phyloP scores from a whole-genome alignment of 1,139 yeast species.

The Yamadazyma songkhlaensis region DNA sequence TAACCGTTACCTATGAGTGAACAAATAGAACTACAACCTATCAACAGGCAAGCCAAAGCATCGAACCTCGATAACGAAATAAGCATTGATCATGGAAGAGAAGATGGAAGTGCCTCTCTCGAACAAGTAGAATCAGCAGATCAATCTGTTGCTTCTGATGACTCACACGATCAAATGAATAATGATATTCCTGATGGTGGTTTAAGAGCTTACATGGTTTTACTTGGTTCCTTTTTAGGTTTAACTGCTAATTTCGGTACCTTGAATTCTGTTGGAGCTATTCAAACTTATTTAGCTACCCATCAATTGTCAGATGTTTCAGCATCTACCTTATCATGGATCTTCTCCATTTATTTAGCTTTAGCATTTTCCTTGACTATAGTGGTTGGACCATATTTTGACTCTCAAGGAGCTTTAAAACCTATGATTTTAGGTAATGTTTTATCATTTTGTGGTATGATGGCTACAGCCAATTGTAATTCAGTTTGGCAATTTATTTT shows the following conservation, averaged over 20 bases:
- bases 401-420: conserved; percentile 43
- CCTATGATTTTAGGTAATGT: conserved; percentile 45
- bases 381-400: conserved; percentile 44
- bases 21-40: too few species aligned
- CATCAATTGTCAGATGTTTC: conserved; percentile 47
- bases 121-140: not conserved
- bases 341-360: conserved; percentile 60
- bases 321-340: conserved; percentile 59
- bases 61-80: too few species aligned
- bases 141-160: not conserved
- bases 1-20: too few species aligned
- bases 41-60: too few species aligned
- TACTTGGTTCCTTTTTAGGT: conserved; percentile 62
- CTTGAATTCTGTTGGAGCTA: conserved; percentile 60
- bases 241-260: conserved; percentile 58
- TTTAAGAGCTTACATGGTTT: conserved; percentile 52
- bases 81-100: not conserved
- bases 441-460: conserved; percentile 44
- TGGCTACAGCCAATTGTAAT: conserved; percentile 50
- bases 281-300: conserved; percentile 56
- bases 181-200: conserved; percentile 64
- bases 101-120: not conserved
- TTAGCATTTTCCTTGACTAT: conserved; percentile 58
- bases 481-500: conserved; percentile 54
- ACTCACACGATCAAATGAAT: conserved; percentile 1